Conservation (phyloP, 345 rosid genomes). For the Geranium brycei region DNA sequence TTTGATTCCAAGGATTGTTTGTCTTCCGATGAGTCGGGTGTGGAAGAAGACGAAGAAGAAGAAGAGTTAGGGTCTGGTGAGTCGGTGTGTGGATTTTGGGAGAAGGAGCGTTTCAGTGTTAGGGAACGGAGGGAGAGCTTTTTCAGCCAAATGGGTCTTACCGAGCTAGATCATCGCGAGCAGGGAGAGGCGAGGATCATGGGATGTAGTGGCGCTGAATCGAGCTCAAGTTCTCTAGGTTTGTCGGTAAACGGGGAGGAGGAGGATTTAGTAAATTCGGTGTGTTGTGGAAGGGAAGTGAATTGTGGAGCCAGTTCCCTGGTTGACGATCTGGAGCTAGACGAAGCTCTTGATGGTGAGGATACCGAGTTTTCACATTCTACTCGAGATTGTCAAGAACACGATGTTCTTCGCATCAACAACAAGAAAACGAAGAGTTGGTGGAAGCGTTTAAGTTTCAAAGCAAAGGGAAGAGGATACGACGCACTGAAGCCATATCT, state of each 20-base stretch:
- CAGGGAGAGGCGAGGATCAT: constrained; percentile 24
- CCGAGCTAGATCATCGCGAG: constrained; percentile 9
- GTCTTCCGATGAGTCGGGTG: constrained; percentile 21
- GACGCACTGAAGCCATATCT: constrained; percentile 9
- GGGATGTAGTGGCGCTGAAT: constrained; percentile 35
- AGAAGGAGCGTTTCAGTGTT: constrained; percentile 47
- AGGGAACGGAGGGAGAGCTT: constrained; percentile 48
- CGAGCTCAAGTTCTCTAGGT: constrained; percentile 24
- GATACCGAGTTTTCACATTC: too few relatives aligned
- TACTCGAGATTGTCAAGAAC: neutral
- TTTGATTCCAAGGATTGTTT: constrained; percentile 52
- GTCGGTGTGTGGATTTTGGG: constrained; percentile 41
- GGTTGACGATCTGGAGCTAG: constrained; percentile 29
- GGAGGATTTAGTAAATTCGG: constrained; percentile 11
- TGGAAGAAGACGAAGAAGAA: constrained; percentile 11
- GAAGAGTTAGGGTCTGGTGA: constrained; percentile 11
- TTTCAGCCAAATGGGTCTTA: constrained; percentile 40
- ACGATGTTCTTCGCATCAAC: constrained; percentile 8
- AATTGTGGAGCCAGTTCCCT: constrained; percentile 25
- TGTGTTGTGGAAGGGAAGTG: constrained; percentile 28
- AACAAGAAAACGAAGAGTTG: constrained; percentile 31
- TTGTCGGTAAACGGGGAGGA: constrained; percentile 10
- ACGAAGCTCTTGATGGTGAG: constrained; percentile 1
- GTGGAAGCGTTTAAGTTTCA: constrained; percentile 33
- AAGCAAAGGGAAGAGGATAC: constrained; percentile 10